Evolutionary conservation across 768 basidiomycete genomes (phyloP), one percentile per base, ranked within the genome.

Genomic region (Leccinum barrowsii): DNA sequence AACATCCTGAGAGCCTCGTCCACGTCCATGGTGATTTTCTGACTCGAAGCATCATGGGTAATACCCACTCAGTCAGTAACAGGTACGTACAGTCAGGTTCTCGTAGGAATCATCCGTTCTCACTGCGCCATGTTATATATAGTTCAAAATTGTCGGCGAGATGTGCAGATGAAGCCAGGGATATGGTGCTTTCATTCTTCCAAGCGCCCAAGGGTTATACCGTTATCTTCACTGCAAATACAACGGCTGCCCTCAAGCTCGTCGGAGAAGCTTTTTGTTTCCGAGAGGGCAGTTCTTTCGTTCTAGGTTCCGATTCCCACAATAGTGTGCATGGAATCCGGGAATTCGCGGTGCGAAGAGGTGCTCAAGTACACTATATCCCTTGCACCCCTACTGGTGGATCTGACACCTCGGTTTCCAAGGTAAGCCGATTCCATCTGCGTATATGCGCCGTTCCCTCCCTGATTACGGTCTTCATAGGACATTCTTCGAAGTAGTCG

Each of bases 271-370:
- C 89, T 0, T 94, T 85, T 64, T 89, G 87, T 0, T 93, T 92
- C 66, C 70, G 68, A 4, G 74, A 74, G 40, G 80, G 77, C n/a
- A 82, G 85, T 52, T 73, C 71, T 49, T 86, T 85, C 65, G 80
- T 93, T 52, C 83, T 93, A 56, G 82, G 87, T 19, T 78, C 81
- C 15, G 91, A 94, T 72, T 87, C 89, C 7, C 92, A 94, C 70
- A 92, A 92, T 66, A 91, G 89, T 60, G 85, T 92, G 19, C 87
- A 92, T 63, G 90, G 90, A 8, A 87, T 92, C 59, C 80, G 91
- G 46, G 80, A 88, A 72, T 93, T 83, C 65, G 89, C 90, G 0
- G 67, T 69, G 12, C 71, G 74, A 57, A 78, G 78, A 46, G 84
- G 85, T 12, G 83, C 85, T 5, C 68, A 75, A 32, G 81, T 86